A percentile compares a stretch with the other conserved stretches of the same genome.
These are phyloP conservation scores for Fagus crenata DNA, from an alignment of 306 rosid species.

Conservation along the genomic window DNA sequence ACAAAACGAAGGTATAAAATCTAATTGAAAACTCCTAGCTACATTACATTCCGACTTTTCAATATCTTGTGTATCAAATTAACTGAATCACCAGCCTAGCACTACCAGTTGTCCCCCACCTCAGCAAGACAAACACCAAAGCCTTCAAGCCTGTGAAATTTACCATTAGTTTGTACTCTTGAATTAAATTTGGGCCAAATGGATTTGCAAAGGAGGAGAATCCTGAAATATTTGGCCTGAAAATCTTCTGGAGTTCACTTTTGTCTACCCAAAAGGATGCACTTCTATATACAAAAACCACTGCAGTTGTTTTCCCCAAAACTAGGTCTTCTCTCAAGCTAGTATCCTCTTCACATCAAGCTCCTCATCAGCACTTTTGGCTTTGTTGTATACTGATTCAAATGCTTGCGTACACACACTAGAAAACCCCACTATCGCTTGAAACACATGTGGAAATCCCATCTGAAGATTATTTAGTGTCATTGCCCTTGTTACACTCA, in stretches of 20 bases:
- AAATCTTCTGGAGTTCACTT: neutral
- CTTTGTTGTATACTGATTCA: constrained; percentile 77
- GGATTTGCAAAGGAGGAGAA: neutral
- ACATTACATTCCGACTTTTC: constrained; percentile 10
- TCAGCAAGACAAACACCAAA: neutral
- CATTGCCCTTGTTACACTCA: constrained; percentile 80
- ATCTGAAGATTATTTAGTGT: constrained; percentile 90
- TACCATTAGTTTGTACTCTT: neutral
- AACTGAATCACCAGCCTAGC: neutral
- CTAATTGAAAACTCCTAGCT: constrained; percentile 1
- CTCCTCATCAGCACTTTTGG: constrained; percentile 54
- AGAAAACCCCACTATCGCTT: constrained; percentile 92
- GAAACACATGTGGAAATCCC: constrained; percentile 93
- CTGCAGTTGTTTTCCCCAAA: neutral
- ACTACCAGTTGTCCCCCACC: neutral
- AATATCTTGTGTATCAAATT: neutral
- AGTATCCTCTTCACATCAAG: constrained; percentile 70
- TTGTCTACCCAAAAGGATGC: neutral
- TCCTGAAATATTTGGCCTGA: neutral
- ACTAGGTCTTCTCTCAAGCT: neutral
- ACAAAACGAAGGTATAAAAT: constrained; percentile 18
- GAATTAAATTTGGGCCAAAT: constrained; percentile 1
- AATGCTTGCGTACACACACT: constrained; percentile 83
- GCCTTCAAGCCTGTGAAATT: neutral
- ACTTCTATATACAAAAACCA: constrained; percentile 24